Percentiles rank a stretch among this genome's conserved stretches.
Conservation (phyloP, 768 basidiomycete genomes). For the Rhizopogon roseolus region DNA sequence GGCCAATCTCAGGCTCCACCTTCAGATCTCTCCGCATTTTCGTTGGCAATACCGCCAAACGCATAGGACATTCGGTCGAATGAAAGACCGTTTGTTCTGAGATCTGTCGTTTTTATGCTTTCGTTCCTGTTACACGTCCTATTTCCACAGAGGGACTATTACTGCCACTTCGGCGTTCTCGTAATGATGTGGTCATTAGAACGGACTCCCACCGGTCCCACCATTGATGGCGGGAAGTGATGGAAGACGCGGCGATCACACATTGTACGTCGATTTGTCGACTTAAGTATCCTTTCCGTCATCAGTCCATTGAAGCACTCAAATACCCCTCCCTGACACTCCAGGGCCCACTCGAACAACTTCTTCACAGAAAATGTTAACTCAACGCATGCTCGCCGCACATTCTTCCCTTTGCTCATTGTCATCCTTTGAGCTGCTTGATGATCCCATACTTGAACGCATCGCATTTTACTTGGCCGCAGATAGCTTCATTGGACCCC, state of each 20-base stretch:
- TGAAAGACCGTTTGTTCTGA: slow-evolving; percentile 2
- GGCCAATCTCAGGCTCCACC: not conserved
- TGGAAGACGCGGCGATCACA: slow-evolving; percentile 32
- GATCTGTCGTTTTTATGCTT: not conserved
- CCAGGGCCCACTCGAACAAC: not conserved
- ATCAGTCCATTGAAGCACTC: slow-evolving; percentile 18
- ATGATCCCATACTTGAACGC: slow-evolving; percentile 26
- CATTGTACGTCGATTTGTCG: slow-evolving; percentile 31
- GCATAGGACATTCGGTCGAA: not conserved
- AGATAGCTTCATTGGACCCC: slow-evolving; percentile 39
- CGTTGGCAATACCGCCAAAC: not conserved
- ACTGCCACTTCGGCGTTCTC: slow-evolving; percentile 16
- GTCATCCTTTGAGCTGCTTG: slow-evolving; percentile 16
- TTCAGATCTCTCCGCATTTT: not conserved
- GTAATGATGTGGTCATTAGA: slow-evolving; percentile 29
- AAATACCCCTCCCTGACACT: slow-evolving; percentile 13
- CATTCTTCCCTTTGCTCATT: slow-evolving; percentile 5
- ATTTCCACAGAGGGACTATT: not conserved
- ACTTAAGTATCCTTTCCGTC: slow-evolving; percentile 29
- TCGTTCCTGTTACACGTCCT: not conserved
- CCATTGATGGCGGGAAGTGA: slow-evolving; percentile 17
- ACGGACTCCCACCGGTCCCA: slow-evolving; percentile 16
- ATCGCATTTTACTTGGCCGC: slow-evolving; percentile 38
- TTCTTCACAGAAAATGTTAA: not conserved
- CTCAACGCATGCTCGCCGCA: not conserved